phyloP scores from a whole-genome alignment of 768 basidiomycete genomes.

The Panaeolus cyanescens region DNA sequence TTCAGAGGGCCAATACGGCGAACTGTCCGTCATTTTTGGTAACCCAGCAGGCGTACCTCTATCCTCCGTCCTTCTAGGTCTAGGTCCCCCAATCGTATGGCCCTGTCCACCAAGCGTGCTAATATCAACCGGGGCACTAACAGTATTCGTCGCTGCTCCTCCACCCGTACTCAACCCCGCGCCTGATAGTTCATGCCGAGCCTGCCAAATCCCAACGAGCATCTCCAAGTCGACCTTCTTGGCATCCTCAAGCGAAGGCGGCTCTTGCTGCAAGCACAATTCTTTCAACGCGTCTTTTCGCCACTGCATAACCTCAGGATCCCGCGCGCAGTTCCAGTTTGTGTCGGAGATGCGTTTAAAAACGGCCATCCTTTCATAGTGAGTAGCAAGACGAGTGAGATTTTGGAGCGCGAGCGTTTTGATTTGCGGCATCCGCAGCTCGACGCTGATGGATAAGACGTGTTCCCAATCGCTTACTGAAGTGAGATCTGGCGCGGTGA shows the following conservation, averaged over 20 bases:
- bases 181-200: constrained; percentile 26
- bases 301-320: background rate
- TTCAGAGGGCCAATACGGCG: background rate
- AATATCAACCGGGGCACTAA: background rate
- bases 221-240: constrained; percentile 30
- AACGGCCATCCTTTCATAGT: constrained; percentile 34
- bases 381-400: constrained; percentile 23
- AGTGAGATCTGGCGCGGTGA: constrained; percentile 26
- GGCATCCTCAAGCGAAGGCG: constrained; percentile 27
- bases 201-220: constrained; percentile 31
- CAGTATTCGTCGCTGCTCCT: background rate
- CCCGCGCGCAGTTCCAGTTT: constrained; percentile 13
- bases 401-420: constrained; percentile 32
- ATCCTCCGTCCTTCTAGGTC: background rate
- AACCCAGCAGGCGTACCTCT: background rate
- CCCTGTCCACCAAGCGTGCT: background rate
- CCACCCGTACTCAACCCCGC: background rate
- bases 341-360: constrained; percentile 20
- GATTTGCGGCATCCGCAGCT: constrained; percentile 29
- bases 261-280: constrained; percentile 28
- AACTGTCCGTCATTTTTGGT: background rate
- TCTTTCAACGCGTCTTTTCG: constrained; percentile 29
- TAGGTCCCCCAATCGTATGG: background rate
- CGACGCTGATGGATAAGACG: constrained; percentile 31
- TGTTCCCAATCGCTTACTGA: constrained; percentile 39